Evolutionary conservation across 2,329 filamentous ascomycete species (phyloP).

Genomic region (Colletotrichum acutatum): DNA sequence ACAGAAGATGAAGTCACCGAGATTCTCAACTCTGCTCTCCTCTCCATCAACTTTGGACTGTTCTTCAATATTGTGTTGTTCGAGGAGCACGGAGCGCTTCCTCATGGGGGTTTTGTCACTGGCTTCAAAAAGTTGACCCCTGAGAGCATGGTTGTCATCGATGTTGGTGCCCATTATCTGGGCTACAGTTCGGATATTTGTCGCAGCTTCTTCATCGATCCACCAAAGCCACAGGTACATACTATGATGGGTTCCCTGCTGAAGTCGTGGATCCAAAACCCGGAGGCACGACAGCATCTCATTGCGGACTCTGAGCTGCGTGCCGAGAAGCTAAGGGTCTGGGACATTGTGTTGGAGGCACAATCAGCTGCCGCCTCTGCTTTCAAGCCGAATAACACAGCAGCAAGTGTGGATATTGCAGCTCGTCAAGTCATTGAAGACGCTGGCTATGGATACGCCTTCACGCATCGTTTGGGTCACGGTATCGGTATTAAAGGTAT

Average conservation of each 20-base stretch:
- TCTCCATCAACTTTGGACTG: slow-evolving; percentile 63
- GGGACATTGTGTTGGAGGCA: slow-evolving; percentile 71
- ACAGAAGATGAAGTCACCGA: slow-evolving; percentile 67
- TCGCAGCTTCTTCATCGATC: slow-evolving; percentile 67
- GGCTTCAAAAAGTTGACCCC: slow-evolving; percentile 61
- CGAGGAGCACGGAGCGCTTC: slow-evolving; percentile 63
- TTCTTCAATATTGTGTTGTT: slow-evolving; percentile 76
- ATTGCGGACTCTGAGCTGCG: slow-evolving; percentile 39
- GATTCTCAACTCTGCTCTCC: slow-evolving; percentile 65
- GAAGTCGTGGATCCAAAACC: background rate
- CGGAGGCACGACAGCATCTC: background rate
- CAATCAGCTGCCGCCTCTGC: slow-evolving; percentile 65
- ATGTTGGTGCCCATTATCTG: slow-evolving; percentile 70
- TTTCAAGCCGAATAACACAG: slow-evolving; percentile 62
- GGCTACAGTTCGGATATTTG: slow-evolving; percentile 74
- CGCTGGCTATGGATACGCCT: slow-evolving; percentile 67
- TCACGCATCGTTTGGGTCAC: slow-evolving; percentile 72
- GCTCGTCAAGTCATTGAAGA: slow-evolving; percentile 66
- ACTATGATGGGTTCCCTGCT: background rate
- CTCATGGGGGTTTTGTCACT: slow-evolving; percentile 64
- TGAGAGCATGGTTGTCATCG: slow-evolving; percentile 70
- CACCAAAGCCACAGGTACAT: slow-evolving; percentile 31
- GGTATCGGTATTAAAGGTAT: slow-evolving; percentile 70
- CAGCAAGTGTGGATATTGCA: slow-evolving; percentile 70
- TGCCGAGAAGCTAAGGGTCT: slow-evolving; percentile 66